Evolutionary conservation across 2,329 filamentous ascomycete species (phyloP).

Genomic region (Botrytis deweyae): DNA sequence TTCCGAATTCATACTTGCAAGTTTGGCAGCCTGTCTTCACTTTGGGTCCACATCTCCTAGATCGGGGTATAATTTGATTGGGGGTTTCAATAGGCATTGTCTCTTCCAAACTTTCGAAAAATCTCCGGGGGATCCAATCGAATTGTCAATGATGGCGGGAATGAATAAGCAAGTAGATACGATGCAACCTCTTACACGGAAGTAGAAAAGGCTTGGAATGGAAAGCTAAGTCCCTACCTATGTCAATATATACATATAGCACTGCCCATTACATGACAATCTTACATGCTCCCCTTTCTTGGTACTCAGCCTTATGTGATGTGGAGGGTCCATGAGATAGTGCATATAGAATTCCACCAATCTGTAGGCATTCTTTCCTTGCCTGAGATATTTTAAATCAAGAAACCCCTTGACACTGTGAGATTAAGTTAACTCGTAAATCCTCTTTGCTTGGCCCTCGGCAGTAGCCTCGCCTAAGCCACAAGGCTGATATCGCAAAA

Average conservation of each 20-base stretch:
- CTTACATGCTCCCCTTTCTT: neutral
- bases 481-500: neutral
- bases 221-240: neutral
- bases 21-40: constrained; percentile 22
- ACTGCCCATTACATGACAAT: neutral
- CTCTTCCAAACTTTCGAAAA: neutral
- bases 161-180: constrained; percentile 4
- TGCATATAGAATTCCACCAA: neutral
- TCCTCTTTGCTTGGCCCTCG: neutral
- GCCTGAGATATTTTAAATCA: neutral
- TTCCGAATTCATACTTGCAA: constrained; percentile 18
- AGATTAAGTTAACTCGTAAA: neutral
- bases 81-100: neutral
- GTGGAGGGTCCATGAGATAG: neutral
- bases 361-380: neutral
- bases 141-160: neutral
- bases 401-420: neutral
- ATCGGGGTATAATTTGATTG: neutral
- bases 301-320: neutral
- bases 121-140: neutral
- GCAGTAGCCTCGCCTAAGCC: neutral
- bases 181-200: neutral
- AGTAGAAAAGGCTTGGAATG: neutral
- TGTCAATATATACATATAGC: neutral
- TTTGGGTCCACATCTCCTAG: constrained; percentile 15